Evolutionary conservation across 305 asterid species (phyloP), one percentile per base, ranked within the genome.

Genomic region (Salvia sclarea): DNA sequence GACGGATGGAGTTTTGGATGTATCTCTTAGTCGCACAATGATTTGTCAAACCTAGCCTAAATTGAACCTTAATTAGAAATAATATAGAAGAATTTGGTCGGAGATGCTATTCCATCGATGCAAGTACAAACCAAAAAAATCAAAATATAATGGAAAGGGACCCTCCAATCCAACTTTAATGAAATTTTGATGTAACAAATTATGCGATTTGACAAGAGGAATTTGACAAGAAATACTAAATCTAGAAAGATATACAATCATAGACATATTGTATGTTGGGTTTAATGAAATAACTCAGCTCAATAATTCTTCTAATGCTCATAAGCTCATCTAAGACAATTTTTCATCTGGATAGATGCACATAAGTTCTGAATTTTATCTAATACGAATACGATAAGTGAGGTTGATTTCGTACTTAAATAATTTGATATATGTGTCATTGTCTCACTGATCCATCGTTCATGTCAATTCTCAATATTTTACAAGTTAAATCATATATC

Each of bases 21-120:
- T 10, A 38, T 9, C 37, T 31, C 4, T 4, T 31, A 31, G 37
- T 49, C 56, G 8, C 30, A 20, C 14, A 20, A 50, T 14, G 8
- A 57, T 16, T 16, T 58, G 64, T 35, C 64, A 58, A 58, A 33
- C 47, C 1, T 14, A 17, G 64, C 48, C 64, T 35, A 35, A 58
- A 59, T 14, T 58, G 9, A 10, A 37, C 31, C 65, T 18, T 37
- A 3, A 37, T 59, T 20, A 59, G 13, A 4, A 59, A 2, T 56
- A 31, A 0, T 28, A 2, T n/a, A n/a, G n/a, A n/a, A 6, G 28
- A 52, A 11, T 52, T 52, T 21, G 9, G 1, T 52, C 8, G 17
- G 58, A 52, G 33, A 52, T 52, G 16, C 1, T 22, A 22, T 52
- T 22, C 14, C 28, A 50, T 21, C 16, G 3, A 11, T 50, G 58